Evolutionary conservation across 176 grass and related monocot species (phyloP).

Genomic region (Puccinellia tenuiflora): DNA sequence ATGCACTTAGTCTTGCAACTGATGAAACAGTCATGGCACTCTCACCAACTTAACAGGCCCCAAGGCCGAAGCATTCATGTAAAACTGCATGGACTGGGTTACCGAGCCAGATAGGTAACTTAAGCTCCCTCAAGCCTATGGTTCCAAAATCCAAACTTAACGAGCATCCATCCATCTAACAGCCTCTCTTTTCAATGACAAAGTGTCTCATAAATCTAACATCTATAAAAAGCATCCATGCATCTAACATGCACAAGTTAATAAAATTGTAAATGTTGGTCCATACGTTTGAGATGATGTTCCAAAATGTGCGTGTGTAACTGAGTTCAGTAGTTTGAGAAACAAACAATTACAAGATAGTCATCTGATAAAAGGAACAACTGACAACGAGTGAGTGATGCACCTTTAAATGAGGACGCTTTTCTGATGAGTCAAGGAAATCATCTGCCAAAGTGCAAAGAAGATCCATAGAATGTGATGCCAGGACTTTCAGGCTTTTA

Average conservation of each 20-base stretch:
- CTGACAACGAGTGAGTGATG: slow-evolving; percentile 6
- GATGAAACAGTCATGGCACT: not conserved
- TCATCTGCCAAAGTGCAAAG: slow-evolving; percentile 57
- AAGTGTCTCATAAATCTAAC: not conserved
- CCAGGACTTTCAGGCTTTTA: slow-evolving; percentile 63
- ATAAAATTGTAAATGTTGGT: not conserved
- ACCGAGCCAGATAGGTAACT: not conserved
- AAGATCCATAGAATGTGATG: slow-evolving; percentile 63
- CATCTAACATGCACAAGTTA: slow-evolving; percentile 1
- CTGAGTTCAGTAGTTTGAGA: not conserved
- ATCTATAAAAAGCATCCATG: not conserved
- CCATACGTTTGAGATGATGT: not conserved
- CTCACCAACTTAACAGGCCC: not conserved
- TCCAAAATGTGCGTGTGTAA: not conserved
- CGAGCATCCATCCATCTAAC: not conserved
- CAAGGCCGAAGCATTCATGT: not conserved
- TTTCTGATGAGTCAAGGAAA: slow-evolving; percentile 67
- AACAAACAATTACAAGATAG: slow-evolving; percentile 13
- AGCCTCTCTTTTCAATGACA: not conserved
- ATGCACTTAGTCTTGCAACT: not conserved
- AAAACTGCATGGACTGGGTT: not conserved
- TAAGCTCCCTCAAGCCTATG: not conserved
- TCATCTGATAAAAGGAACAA: slow-evolving; percentile 9
- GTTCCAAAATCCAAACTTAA: not conserved
- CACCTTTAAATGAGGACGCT: slow-evolving; percentile 75